These are phyloP conservation scores for Phoma sp. DNA, from an alignment of 2,329 filamentous ascomycete genomes.

Conservation along the genomic window DNA sequence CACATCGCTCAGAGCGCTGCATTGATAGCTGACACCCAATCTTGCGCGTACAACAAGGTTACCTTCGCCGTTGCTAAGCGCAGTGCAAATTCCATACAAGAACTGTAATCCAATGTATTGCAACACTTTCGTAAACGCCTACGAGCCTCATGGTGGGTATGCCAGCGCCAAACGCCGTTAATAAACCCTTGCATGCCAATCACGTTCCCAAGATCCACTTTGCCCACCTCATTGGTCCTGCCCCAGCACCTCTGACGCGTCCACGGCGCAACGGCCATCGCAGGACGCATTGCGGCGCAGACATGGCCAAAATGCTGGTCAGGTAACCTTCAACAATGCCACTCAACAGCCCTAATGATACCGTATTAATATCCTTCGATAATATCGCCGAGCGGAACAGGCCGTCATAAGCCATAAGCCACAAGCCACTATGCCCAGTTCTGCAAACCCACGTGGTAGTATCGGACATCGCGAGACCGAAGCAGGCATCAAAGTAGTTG, in stretches of 20 bases:
- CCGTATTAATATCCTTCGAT: neutral
- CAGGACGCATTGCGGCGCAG: constrained; percentile 24
- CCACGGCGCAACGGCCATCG: constrained; percentile 27
- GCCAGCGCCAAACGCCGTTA: constrained; percentile 25
- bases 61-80: constrained; percentile 9
- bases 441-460: constrained; percentile 9
- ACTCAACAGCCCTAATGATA: neutral
- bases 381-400: constrained; percentile 5
- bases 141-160: constrained; percentile 16
- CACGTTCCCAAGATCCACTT: constrained; percentile 25
- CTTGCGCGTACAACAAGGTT: constrained; percentile 5
- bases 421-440: constrained; percentile 1
- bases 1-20: constrained; percentile 8
- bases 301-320: constrained; percentile 9
- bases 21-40: constrained; percentile 6
- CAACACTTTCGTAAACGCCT: constrained; percentile 18
- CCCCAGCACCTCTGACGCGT: constrained; percentile 31
- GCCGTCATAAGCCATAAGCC: neutral
- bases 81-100: neutral
- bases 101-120: constrained; percentile 31
- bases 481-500: constrained; percentile 3
- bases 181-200: constrained; percentile 33
- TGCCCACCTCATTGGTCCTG: constrained; percentile 35
- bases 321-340: constrained; percentile 8
- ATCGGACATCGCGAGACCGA: neutral